Evolutionary conservation across 2,329 filamentous ascomycete genomes (phyloP).

Genomic region (Ceratocystis destructans): DNA sequence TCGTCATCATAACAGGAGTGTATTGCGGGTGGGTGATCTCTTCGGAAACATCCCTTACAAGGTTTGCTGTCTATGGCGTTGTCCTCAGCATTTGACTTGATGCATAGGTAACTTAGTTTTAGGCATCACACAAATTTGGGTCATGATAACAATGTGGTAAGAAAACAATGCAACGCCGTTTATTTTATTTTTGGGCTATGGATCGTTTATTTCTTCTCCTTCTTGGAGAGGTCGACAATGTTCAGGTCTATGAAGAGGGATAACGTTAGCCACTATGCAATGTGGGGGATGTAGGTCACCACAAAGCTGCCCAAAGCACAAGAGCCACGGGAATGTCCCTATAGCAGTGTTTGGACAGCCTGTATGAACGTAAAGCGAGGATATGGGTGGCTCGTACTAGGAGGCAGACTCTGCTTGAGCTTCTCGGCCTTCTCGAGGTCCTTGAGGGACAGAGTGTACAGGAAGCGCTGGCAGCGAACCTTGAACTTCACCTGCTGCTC

Average conservation of each 20-base stretch:
- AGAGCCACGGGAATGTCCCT: background rate
- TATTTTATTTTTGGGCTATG: conserved; percentile 20
- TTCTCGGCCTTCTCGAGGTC: conserved; percentile 99
- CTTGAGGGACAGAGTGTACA: conserved; percentile 98
- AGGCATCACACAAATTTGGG: background rate
- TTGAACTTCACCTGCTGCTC: conserved; percentile 98
- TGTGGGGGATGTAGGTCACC: background rate
- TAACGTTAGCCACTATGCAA: conserved; percentile 7
- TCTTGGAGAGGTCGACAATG: conserved; percentile 42
- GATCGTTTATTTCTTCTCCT: conserved; percentile 29
- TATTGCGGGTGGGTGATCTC: no score
- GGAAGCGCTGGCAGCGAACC: conserved; percentile 91
- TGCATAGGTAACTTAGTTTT: background rate
- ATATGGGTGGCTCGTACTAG: conserved; percentile 52
- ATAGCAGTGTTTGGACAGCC: background rate
- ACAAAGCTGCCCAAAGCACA: background rate
- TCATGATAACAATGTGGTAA: conserved; percentile 1
- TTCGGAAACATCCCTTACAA: background rate
- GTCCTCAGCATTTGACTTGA: background rate
- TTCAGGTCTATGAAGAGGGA: conserved; percentile 31
- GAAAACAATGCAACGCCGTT: conserved; percentile 20
- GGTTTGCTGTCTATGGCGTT: background rate
- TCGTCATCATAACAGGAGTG: no score
- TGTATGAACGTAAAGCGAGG: background rate
- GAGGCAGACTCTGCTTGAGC: conserved; percentile 97